Evolutionary conservation across 208 protist genomes (phyloP).

Genomic region (Novymonas esmeraldas): DNA sequence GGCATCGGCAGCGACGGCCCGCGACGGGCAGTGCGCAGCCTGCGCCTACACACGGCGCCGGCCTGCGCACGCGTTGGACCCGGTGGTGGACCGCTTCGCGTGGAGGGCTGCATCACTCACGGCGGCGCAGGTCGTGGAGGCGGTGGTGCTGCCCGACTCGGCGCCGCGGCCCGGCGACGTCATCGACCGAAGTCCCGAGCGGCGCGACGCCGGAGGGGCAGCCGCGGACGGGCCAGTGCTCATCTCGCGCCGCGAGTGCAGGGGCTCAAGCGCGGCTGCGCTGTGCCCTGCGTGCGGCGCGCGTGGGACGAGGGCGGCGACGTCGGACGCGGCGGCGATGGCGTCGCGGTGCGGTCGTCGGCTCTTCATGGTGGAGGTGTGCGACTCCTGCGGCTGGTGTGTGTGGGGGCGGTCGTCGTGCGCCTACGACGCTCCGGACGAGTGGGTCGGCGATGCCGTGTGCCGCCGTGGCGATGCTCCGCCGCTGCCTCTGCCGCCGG

Average conservation of each 20-base stretch:
- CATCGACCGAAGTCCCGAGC: neutral
- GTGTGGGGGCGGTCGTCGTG: slow-evolving; percentile 23
- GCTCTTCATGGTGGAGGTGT: slow-evolving; percentile 21
- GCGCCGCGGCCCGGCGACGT: slow-evolving; percentile 7
- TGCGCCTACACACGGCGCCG: slow-evolving; percentile 22
- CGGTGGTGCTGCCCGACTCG: slow-evolving; percentile 4
- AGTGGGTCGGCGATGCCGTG: too few species aligned
- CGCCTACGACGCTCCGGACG: slow-evolving; percentile 20
- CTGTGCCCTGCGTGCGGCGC: neutral
- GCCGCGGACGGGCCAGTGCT: neutral
- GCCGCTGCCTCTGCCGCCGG: slow-evolving; percentile 6
- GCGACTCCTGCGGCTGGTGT: slow-evolving; percentile 17
- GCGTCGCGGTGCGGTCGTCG: neutral
- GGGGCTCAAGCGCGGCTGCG: too few species aligned
- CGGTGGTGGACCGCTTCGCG: slow-evolving; percentile 15
- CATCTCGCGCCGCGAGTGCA: neutral
- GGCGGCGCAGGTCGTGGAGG: slow-evolving; percentile 7
- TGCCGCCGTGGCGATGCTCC: neutral
- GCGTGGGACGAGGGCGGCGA: neutral
- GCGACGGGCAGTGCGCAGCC: slow-evolving; percentile 16
- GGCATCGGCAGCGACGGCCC: too few species aligned
- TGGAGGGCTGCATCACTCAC: slow-evolving; percentile 10
- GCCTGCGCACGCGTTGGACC: slow-evolving; percentile 14
- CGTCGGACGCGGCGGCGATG: neutral
- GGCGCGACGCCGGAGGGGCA: too few species aligned